Evolutionary conservation across 768 basidiomycete genomes (phyloP), one percentile per base, ranked within the genome.

Genomic region (Chalciporus piperatus): DNA sequence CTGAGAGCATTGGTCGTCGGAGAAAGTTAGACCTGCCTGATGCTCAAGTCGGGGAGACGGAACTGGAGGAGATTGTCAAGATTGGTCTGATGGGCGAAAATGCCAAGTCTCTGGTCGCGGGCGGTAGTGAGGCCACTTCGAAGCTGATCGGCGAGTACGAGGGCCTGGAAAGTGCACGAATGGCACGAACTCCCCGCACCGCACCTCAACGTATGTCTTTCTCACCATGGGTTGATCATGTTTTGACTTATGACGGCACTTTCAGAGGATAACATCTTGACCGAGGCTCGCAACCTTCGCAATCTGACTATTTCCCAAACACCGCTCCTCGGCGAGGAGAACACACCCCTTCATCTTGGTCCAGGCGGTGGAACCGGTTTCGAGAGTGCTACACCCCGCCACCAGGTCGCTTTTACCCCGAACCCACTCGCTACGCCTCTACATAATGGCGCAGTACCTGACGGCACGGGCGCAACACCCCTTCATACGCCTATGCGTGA

Each of bases 61-160:
- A 99, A 69, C 71, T 99, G 45, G 97, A 98, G 72, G 94, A 98
- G 58, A 98, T 99, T 55, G 96, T 97, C 57, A 99, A 98, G 75
- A 98, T 98, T 63, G 97, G 97, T 0, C 84, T 90, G 66, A 88
- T 89, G 0, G 87, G 92, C 3, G 94, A 96, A 72, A 87, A 81
- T 60, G 90, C 96, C 16, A 87, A 93, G 66, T 83, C 88, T 4
- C 64, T 98, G 58, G 93, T 94, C 10, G 82, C 77, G 17, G 85
- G 86, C 22, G 92, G 89, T 7, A 87, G 81, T 47, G 91, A 91
- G 57, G 89, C 92, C 12, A 93, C 86, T 52, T 86, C 84, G n/a
- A 81, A 83, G 57, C 72, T 98, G 35, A 68, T 99, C 47, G 93
- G 92, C 55, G 95, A 97, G 48, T 98, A 98, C 63, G 92, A 96